Base-by-base conservation (phyloP, 2,329 filamentous ascomycete species). In the Claviceps arundinis region DNA sequence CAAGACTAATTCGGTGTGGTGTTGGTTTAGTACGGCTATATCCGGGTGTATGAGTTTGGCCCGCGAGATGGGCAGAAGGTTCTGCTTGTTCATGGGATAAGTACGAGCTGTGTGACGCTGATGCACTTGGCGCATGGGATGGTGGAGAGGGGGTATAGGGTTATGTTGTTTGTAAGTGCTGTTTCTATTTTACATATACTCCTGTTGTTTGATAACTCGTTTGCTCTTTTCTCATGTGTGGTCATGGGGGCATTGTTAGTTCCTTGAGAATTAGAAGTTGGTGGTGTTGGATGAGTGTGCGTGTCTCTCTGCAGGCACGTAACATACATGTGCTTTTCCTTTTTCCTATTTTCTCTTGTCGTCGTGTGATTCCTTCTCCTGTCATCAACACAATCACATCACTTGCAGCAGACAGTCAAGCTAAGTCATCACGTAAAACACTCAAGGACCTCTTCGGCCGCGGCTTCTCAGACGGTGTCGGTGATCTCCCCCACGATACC, bases 21-120 rank as follows among this genome's bases (percentile, higher is more conserved):
- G 9, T 34, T 4, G 9, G 4, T 11, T 34, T 47, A 78, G 61
- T 90, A 88, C 64, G 88, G 89, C 48, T 81, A 74, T 37, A 82
- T 89, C 51, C 74, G 86, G 40, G 84, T 87, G 22, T 93, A 93
- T 63, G 89, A 94, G 70, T 94, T 85, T 69, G 89, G 89, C 1
- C 85, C 87, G 1, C 75, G 81, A 49, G 67, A 78, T 51, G 89
- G 89, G 7, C 75, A 78, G 46, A 90, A 86, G 60, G 82, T 93
- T 4, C 67, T 94, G 16, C 74, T 94, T 37, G 73, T 95, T 8
- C 89, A 94, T 64, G 89, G 89, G 45, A 91, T 94, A 63, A 88
- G 83, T 55, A 94, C 87, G 0, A 85, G 88, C 0, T 89, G 85
- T 64, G 78, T 90, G 59, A 82, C 86, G 1, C 72, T 93, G 16